A percentile compares a stretch with the other conserved stretches of the same genome.
Evolutionary conservation across 345 rosid species (phyloP).

Genomic region (Dipteronia sinensis): DNA sequence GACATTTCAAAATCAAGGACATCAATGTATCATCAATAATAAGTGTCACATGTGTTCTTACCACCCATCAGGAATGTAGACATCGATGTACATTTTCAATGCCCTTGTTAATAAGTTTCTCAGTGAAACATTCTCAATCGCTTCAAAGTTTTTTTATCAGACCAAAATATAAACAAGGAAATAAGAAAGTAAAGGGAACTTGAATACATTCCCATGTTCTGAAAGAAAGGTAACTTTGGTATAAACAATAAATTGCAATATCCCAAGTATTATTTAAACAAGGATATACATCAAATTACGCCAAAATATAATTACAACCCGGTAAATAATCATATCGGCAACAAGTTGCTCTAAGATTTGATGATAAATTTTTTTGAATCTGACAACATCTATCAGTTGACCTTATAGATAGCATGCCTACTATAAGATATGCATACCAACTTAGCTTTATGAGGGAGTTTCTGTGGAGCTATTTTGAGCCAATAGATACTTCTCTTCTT

Average conservation of each 20-base stretch:
- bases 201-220: background rate
- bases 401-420: background rate
- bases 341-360: background rate
- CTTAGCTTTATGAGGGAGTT: background rate
- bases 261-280: background rate
- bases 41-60: too few species aligned
- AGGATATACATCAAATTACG: background rate
- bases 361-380: too few species aligned
- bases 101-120: background rate
- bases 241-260: background rate
- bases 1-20: background rate
- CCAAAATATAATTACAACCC: background rate
- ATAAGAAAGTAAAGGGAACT: background rate
- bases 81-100: background rate
- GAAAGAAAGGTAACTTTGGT: background rate
- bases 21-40: too few species aligned
- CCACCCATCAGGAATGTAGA: background rate
- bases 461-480: slow-evolving; percentile 17
- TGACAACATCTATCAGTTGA: background rate
- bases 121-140: too few species aligned
- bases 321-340: background rate
- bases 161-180: too few species aligned
- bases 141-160: too few species aligned
- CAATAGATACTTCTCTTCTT: slow-evolving; percentile 67
- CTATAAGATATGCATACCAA: background rate